These are phyloP conservation scores for Filobasidium uniguttulatum DNA, from an alignment of 1,284 basidiomycete genomes.

Conservation along the genomic window DNA sequence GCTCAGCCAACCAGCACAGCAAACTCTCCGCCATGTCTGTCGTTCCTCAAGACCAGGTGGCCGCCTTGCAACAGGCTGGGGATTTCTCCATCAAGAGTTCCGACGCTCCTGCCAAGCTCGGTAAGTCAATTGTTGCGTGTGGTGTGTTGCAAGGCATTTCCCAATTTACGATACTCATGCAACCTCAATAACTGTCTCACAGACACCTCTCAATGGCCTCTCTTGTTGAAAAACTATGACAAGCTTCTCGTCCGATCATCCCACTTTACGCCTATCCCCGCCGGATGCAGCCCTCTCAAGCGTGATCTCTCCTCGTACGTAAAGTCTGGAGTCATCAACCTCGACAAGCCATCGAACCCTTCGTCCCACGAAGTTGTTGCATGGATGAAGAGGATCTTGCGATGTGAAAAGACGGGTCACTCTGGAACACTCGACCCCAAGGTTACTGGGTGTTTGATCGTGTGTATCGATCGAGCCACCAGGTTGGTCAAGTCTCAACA, in stretches of 20 bases:
- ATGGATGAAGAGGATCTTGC: conserved; percentile 89
- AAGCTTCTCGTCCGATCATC: conserved; percentile 84
- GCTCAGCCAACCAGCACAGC: no score
- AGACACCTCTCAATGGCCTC: conserved; percentile 94
- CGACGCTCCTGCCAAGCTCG: conserved; percentile 52
- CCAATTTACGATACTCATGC: neutral
- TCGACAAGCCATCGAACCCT: conserved; percentile 99
- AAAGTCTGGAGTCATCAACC: conserved; percentile 96
- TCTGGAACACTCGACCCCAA: conserved; percentile 97
- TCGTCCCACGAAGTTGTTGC: conserved; percentile 99
- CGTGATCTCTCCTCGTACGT: conserved; percentile 82
- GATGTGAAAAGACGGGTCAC: conserved; percentile 96
- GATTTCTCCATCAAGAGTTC: conserved; percentile 78
- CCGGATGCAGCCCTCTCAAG: conserved; percentile 75
- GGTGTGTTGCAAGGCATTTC: neutral
- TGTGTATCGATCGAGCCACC: conserved; percentile 99
- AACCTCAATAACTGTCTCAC: neutral
- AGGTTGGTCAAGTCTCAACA: conserved; percentile 98
- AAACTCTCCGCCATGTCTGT: no score
- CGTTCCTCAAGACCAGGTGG: conserved; percentile 20
- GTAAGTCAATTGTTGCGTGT: conserved; percentile 21
- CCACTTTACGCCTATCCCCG: conserved; percentile 95
- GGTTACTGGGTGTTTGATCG: conserved; percentile 96
- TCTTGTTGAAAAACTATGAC: conserved; percentile 98
- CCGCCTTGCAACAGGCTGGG: conserved; percentile 39